A percentile compares a stretch with the other conserved stretches of the same genome.
Conservation (phyloP, 1,284 basidiomycete genomes). For the Ganoderma resinaceum region DNA sequence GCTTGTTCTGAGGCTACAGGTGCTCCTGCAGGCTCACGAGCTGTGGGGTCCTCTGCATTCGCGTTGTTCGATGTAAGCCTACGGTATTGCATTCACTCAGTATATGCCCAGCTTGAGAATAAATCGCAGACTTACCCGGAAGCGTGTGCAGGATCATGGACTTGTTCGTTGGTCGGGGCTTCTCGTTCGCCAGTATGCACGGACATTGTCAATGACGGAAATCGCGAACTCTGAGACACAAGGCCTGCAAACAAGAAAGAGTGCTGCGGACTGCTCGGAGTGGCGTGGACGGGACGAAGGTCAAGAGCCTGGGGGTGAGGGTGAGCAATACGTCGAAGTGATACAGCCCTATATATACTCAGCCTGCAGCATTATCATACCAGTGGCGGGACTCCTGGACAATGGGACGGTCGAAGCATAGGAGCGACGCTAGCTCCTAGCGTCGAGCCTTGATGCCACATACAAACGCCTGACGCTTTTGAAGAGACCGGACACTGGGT, state of each 20-base stretch:
- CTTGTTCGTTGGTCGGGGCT: background rate
- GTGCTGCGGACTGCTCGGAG: background rate
- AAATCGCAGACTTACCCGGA: background rate
- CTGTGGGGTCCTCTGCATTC: background rate
- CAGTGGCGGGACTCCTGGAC: background rate
- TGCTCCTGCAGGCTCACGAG: background rate
- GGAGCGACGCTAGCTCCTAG: background rate
- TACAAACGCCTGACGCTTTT: background rate
- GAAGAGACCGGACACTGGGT: background rate
- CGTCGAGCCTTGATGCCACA: background rate
- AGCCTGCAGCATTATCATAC: background rate
- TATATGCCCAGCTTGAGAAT: background rate
- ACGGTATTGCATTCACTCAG: background rate
- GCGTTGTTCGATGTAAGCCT: background rate
- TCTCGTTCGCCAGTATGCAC: background rate
- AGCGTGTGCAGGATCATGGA: background rate
- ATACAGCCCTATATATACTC: background rate
- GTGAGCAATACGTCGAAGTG: background rate
- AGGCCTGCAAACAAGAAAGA: background rate
- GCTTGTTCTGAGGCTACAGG: background rate
- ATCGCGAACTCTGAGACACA: background rate
- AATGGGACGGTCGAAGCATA: background rate
- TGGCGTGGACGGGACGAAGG: background rate
- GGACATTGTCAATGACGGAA: background rate
- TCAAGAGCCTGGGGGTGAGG: background rate